A percentile compares a stretch with the other conserved stretches of the same genome.
Conservation (phyloP, 768 basidiomycete genomes). For the Rossbeevera mucosa region DNA sequence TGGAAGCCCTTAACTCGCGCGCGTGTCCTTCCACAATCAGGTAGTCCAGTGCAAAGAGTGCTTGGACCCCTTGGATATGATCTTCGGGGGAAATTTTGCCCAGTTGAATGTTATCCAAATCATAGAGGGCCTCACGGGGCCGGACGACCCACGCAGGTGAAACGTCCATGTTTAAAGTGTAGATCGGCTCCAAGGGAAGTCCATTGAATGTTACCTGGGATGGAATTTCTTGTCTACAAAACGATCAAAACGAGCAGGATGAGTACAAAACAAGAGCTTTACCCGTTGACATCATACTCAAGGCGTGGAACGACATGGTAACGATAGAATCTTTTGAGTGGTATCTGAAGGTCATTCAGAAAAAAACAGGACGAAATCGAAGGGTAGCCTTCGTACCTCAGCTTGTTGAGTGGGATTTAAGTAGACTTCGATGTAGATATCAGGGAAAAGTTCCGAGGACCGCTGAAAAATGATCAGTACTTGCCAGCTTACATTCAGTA, state of each 20-base stretch:
- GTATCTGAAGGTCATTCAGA: constrained; percentile 48
- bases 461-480: constrained; percentile 10
- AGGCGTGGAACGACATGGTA: constrained; percentile 59
- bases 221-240: constrained; percentile 52
- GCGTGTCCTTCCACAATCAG: constrained; percentile 94
- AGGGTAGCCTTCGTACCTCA: constrained; percentile 49
- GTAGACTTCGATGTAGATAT: constrained; percentile 69
- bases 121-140: constrained; percentile 82
- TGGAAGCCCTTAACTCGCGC: constrained; percentile 58
- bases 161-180: constrained; percentile 91
- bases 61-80: constrained; percentile 52
- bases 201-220: constrained; percentile 60
- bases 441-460: constrained; percentile 45
- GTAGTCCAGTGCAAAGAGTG: constrained; percentile 84
- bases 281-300: constrained; percentile 70
- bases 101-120: constrained; percentile 94
- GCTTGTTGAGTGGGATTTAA: constrained; percentile 63
- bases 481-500: background rate
- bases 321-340: constrained; percentile 90
- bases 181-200: constrained; percentile 82
- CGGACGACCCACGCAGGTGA: constrained; percentile 91
- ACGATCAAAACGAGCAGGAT: background rate
- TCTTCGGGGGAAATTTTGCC: constrained; percentile 57
- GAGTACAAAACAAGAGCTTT: background rate
- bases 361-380: background rate